Evolutionary conservation across 2,329 filamentous ascomycete species (phyloP), one percentile per base, ranked within the genome.

Genomic region (Beauveria medogensis): DNA sequence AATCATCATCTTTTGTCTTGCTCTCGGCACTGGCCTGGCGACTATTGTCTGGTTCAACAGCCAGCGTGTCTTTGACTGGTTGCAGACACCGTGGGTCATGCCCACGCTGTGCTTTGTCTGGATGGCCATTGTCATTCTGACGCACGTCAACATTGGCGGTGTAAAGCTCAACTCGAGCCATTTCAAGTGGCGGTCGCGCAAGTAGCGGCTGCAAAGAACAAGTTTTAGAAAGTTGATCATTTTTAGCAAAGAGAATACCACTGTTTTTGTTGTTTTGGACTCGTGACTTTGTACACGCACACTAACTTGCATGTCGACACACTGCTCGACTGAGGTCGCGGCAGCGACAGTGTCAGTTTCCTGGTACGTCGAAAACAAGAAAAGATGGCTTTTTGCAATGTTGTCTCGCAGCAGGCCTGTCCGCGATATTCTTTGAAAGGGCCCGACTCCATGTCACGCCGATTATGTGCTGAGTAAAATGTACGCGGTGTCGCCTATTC

Each of bases 51-150:
- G 65, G 50, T 69, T 65, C 46, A 64, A 65, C 41, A 20, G 30
- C 5, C 61, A 65, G 3, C 20, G 50, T 5, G 54, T 64, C 6
- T 20, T 22, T 0, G 55, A 60, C 3, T 75, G 67, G 58, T 62
- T 72, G n/a, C 37, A 46, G 7, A 71, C 67, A 16, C 62, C 68
- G 3, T 74, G 71, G 73, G 68, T 74, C 20, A 57, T 74, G 26
- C 72, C 72, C 5, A 68, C 68, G 5, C 69, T 75, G 44, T 69
- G 68, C 18, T 62, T 74, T 40, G 65, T 79, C 40, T 74, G 70
- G 70, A 62, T 71, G 18, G 5, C 66, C 20, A 67, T 74, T 37
- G 67, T 75, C 22, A 18, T 70, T 40, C 53, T 74, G 40, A 74
- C 73, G 10, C 73, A 74, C 30, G 18, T 62, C 20, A 59, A 62